Evolutionary conservation across 129 eudicot species (phyloP).

Genomic region (Lonicera japonica): DNA sequence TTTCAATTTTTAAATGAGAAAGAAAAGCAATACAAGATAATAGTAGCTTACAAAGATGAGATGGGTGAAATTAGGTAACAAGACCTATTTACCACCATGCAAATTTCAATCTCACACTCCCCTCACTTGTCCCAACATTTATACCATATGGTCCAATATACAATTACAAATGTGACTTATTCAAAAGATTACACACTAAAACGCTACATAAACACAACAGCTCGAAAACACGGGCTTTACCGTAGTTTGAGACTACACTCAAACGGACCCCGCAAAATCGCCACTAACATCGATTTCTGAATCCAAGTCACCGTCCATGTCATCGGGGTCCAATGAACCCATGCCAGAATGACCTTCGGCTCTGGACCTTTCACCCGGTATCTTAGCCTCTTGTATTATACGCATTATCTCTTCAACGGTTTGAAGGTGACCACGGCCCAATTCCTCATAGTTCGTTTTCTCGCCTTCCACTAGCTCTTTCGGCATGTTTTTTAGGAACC

Average conservation of each 20-base stretch:
- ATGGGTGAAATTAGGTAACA: neutral
- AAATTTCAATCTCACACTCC: neutral
- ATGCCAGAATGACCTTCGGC: constrained; percentile 15
- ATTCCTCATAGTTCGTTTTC: constrained; percentile 34
- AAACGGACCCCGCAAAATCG: constrained; percentile 30
- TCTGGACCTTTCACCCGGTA: constrained; percentile 37
- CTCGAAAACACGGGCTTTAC: constrained; percentile 16
- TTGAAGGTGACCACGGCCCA: constrained; percentile 28
- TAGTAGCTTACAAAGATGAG: too few species aligned
- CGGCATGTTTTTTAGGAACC: constrained; percentile 57
- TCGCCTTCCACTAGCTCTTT: constrained; percentile 55
- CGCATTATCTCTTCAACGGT: constrained; percentile 63
- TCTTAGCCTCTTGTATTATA: constrained; percentile 69
- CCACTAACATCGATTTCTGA: constrained; percentile 53
- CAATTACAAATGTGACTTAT: constrained; percentile 9
- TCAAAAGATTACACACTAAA: constrained; percentile 7
- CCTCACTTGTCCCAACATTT: neutral
- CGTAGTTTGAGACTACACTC: constrained; percentile 8
- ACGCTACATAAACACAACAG: constrained; percentile 8
- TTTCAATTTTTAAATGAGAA: too few species aligned
- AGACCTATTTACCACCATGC: neutral
- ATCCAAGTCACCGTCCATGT: constrained; percentile 56
- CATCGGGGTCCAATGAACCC: constrained; percentile 48
- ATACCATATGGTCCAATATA: constrained; percentile 16
- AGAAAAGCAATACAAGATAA: too few species aligned